Conservation (phyloP, 805 yeast species). For the Starmerella gropengiesseri region DNA sequence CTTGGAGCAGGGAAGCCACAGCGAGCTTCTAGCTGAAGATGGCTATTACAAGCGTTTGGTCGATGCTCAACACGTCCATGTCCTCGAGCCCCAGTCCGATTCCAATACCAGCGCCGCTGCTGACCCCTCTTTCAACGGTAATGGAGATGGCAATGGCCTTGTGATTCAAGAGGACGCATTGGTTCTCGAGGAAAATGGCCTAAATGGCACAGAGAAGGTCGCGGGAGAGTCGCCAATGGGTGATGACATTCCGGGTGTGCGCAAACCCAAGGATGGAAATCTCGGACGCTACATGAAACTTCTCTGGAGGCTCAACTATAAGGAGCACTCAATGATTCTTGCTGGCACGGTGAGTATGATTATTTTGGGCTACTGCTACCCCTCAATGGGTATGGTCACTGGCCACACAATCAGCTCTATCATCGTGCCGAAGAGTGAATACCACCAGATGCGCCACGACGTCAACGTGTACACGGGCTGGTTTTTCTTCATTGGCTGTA, state of each 20-base stretch:
- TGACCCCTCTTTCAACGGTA: slow-evolving; percentile 8
- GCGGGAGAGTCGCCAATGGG: slow-evolving; percentile 1
- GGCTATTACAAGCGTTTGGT: slow-evolving; percentile 31
- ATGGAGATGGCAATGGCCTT: slow-evolving; percentile 14
- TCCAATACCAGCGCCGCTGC: background rate
- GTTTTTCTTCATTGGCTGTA: slow-evolving; percentile 30
- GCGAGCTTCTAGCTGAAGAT: slow-evolving; percentile 27
- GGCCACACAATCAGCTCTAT: slow-evolving; percentile 31
- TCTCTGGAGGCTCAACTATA: slow-evolving; percentile 24
- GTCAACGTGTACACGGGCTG: slow-evolving; percentile 30
- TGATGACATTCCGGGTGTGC: slow-evolving; percentile 21
- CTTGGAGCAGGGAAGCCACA: slow-evolving; percentile 37
- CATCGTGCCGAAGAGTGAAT: slow-evolving; percentile 28
- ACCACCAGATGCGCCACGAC: slow-evolving; percentile 29
- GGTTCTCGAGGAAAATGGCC: slow-evolving; percentile 11
- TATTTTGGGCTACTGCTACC: slow-evolving; percentile 32
- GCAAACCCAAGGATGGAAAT: slow-evolving; percentile 10
- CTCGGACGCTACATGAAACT: slow-evolving; percentile 12
- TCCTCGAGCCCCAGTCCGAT: background rate
- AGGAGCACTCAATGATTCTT: slow-evolving; percentile 24
- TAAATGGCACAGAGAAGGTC: background rate
- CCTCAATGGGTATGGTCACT: slow-evolving; percentile 31
- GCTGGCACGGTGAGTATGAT: slow-evolving; percentile 26
- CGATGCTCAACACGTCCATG: slow-evolving; percentile 29
- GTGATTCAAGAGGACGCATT: slow-evolving; percentile 19